phyloP scores from a whole-genome alignment of 176 grass and related monocot species.

The Lolium multiflorum region DNA sequence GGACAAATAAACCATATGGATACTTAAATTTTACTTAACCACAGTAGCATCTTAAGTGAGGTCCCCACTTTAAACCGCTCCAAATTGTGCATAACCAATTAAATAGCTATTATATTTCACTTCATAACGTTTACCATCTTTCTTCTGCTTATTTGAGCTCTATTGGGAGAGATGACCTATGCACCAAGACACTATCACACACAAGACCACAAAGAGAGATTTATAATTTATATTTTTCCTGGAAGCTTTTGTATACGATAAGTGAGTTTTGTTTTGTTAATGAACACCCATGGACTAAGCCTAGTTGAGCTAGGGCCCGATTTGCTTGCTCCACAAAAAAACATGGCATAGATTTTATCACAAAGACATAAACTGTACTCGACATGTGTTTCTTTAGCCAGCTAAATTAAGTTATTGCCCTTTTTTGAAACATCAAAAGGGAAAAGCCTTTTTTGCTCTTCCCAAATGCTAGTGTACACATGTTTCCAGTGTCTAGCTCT shows the following conservation, averaged over 20 bases:
- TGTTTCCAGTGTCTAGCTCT: constrained; percentile 3
- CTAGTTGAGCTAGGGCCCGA: neutral
- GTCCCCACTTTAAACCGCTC: neutral
- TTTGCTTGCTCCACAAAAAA: constrained; percentile 5
- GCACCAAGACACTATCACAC: constrained; percentile 3
- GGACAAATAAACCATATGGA: neutral
- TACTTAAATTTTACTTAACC: neutral
- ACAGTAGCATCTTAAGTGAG: neutral
- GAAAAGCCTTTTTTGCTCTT: neutral
- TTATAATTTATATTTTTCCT: neutral
- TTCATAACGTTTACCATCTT: neutral
- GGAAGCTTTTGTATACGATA: neutral
- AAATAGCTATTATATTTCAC: constrained; percentile 23
- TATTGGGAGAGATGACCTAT: constrained; percentile 1
- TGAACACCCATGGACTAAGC: neutral
- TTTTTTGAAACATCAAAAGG: neutral
- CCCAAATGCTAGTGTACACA: neutral
- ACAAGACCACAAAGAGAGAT: neutral
- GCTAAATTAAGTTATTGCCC: neutral
- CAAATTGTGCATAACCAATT: neutral
- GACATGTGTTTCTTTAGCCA: neutral
- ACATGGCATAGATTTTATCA: neutral
- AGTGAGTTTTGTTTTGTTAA: neutral
- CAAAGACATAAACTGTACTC: neutral
- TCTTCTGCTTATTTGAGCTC: neutral